Evolutionary conservation across 2,329 filamentous ascomycete genomes (phyloP).

Genomic region (Aspergillus pseudonomiae): DNA sequence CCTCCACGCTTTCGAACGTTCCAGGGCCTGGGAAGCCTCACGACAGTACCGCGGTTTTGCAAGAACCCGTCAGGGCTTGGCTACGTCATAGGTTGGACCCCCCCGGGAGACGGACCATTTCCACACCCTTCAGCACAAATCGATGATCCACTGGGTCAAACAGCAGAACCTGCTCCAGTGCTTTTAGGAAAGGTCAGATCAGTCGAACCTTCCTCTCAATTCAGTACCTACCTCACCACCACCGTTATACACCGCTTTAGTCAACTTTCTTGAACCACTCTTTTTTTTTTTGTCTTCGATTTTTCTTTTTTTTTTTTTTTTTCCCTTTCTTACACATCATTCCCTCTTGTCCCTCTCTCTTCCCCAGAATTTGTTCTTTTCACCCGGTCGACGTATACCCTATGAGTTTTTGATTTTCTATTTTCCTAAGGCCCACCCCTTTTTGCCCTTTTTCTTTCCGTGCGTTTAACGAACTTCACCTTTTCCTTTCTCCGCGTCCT

Average conservation of each 20-base stretch:
- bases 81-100: conserved; percentile 37
- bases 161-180: conserved; percentile 21
- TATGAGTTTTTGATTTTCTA: conserved; percentile 9
- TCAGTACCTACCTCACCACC: conserved; percentile 10
- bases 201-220: conserved; percentile 17
- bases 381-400: not conserved
- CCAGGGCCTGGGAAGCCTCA: conserved; percentile 5
- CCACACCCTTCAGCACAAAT: conserved; percentile 21
- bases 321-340: conserved; percentile 5
- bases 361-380: conserved; percentile 7
- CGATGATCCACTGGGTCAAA: conserved; percentile 24
- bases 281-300: not conserved
- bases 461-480: conserved; percentile 2
- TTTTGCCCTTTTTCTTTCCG: conserved; percentile 9
- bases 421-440: conserved; percentile 7
- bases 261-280: conserved; percentile 15
- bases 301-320: not conserved
- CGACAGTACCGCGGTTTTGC: conserved; percentile 21
- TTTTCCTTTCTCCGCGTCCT: not conserved
- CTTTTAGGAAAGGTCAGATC: conserved; percentile 28
- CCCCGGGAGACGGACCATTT: conserved; percentile 31
- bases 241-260: conserved; percentile 28
- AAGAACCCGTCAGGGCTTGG: conserved; percentile 23
- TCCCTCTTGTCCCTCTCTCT: conserved; percentile 6
- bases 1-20: not conserved